These are phyloP conservation scores for Megacollybia marginata DNA, from an alignment of 768 basidiomycete genomes.

Conservation along the genomic window DNA sequence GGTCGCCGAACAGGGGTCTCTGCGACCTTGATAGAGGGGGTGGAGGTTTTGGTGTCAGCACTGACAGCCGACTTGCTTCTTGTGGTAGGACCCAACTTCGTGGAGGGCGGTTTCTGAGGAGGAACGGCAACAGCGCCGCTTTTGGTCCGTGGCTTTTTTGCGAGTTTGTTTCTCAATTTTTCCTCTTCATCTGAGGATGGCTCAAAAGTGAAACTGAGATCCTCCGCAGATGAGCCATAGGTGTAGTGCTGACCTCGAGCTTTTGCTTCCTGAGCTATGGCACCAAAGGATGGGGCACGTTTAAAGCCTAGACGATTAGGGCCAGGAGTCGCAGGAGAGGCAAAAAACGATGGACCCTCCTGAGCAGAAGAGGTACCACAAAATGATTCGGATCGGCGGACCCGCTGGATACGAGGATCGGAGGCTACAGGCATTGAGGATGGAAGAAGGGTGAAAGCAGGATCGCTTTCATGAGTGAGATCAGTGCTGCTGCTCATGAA, in stretches of 20 bases:
- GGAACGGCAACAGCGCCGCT: slow-evolving; percentile 4
- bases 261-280: slow-evolving; percentile 22
- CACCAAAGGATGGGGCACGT: slow-evolving; percentile 56
- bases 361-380: slow-evolving; percentile 21
- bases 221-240: slow-evolving; percentile 16
- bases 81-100: neutral
- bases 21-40: neutral
- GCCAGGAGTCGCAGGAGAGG: slow-evolving; percentile 10
- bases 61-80: neutral
- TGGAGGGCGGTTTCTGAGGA: slow-evolving; percentile 25
- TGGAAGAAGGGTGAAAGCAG: slow-evolving; percentile 8
- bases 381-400: slow-evolving; percentile 44
- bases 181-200: slow-evolving; percentile 76
- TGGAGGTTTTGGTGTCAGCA: neutral
- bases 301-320: slow-evolving; percentile 24
- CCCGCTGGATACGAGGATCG: slow-evolving; percentile 44
- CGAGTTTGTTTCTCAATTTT: slow-evolving; percentile 47
- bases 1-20: neutral
- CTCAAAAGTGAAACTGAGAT: slow-evolving; percentile 28
- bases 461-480: slow-evolving; percentile 9
- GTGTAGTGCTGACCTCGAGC: slow-evolving; percentile 1
- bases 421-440: slow-evolving; percentile 19
- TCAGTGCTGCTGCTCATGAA: slow-evolving; percentile 27
- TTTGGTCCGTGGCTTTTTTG: slow-evolving; percentile 53
- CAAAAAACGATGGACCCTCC: slow-evolving; percentile 19